Evolutionary conservation across 2,329 filamentous ascomycete species (phyloP).

Genomic region (Aspergillus glaucus): DNA sequence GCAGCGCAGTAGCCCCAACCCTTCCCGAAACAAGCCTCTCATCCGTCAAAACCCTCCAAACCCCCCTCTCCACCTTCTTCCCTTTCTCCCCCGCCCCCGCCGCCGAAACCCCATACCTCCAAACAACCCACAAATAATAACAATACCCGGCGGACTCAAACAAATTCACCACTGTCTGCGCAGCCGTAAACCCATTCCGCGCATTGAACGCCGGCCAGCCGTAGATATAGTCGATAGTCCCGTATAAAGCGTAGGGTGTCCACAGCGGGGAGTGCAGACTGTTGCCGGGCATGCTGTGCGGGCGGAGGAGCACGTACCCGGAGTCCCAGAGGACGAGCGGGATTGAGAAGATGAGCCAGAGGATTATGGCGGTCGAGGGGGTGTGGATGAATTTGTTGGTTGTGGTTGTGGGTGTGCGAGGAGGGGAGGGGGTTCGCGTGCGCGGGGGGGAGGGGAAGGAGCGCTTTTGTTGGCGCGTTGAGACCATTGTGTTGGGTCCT

Average conservation of each 20-base stretch:
- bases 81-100: constrained; percentile 14
- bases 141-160: constrained; percentile 62
- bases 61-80: constrained; percentile 25
- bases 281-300: constrained; percentile 75
- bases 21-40: constrained; percentile 48
- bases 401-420: constrained; percentile 8
- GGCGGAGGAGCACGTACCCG: constrained; percentile 70
- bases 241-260: constrained; percentile 74
- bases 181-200: constrained; percentile 67
- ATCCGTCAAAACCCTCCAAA: constrained; percentile 41
- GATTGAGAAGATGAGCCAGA: constrained; percentile 69
- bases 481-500: constrained; percentile 42
- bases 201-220: constrained; percentile 65
- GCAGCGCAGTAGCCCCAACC: constrained; percentile 48
- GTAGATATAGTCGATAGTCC: constrained; percentile 72
- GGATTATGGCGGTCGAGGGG: constrained; percentile 52
- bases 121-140: constrained; percentile 55
- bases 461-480: constrained; percentile 49
- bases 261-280: constrained; percentile 65
- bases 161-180: constrained; percentile 64
- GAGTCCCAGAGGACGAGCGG: constrained; percentile 79
- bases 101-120: constrained; percentile 32
- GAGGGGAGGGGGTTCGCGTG: constrained; percentile 18
- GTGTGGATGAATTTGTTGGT: constrained; percentile 50
- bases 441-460: constrained; percentile 39